Percentiles rank a stretch among this genome's conserved stretches.
Conservation (phyloP, 371 early-diverging fungal genomes). For the Mortierella sp. region DNA sequence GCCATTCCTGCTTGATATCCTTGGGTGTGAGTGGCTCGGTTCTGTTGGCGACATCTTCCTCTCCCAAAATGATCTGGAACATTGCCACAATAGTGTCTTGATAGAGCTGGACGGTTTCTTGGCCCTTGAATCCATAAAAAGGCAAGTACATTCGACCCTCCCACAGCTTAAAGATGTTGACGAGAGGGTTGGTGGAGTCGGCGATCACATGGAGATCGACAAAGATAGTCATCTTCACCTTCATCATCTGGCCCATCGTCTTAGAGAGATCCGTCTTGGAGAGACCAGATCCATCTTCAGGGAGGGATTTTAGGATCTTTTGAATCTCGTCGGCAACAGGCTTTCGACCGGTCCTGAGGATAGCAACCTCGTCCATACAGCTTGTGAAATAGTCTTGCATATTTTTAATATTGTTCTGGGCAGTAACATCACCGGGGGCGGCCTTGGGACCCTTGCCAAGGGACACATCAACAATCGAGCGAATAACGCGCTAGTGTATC, state of each 20-base stretch:
- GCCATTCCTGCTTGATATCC: constrained; percentile 22
- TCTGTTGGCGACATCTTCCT: constrained; percentile 13
- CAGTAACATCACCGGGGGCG: constrained; percentile 46
- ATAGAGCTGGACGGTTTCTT: constrained; percentile 37
- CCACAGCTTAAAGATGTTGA: not conserved
- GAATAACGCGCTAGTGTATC: constrained; percentile 49
- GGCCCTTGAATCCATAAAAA: not conserved
- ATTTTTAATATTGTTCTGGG: constrained; percentile 63
- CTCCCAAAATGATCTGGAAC: constrained; percentile 23
- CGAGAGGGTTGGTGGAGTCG: not conserved
- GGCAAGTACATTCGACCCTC: not conserved
- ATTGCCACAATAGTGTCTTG: constrained; percentile 43
- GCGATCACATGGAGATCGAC: not conserved
- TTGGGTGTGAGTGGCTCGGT: not conserved
- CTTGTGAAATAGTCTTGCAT: constrained; percentile 61
- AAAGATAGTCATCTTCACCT: not conserved
- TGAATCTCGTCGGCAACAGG: constrained; percentile 60
- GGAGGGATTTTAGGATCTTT: constrained; percentile 47
- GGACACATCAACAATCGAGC: constrained; percentile 17
- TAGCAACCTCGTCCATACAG: constrained; percentile 66
- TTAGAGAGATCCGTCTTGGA: constrained; percentile 19
- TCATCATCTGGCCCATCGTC: not conserved
- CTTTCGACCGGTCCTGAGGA: constrained; percentile 59
- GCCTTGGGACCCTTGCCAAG: constrained; percentile 35
- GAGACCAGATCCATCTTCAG: not conserved